Base-by-base conservation (phyloP, 2,329 filamentous ascomycete genomes). In the Geoglossum cookeanum region DNA sequence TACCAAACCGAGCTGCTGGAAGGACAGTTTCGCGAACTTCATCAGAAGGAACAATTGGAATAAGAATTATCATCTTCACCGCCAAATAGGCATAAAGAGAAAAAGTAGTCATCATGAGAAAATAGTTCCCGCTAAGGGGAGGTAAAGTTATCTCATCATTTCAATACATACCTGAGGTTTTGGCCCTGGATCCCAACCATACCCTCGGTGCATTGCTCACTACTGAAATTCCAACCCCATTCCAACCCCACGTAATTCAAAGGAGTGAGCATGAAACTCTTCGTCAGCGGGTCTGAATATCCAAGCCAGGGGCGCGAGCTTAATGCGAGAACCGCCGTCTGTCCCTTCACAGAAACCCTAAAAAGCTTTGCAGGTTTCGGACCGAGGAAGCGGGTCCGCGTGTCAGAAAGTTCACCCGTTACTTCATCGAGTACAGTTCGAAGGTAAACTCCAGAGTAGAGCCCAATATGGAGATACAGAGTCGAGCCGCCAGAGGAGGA, bases 31-130 rank as follows among this genome's bases (percentile, higher is more conserved):
- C 58, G 48, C 45, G 55, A 64, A 65, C 72, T 6, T 22, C n/a
- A 69, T 94, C 89, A 94, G 89, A 82, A 94, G 88, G 88, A 94
- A 94, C 89, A 94, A 94, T 94, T 94, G 87, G 83, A 78, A 76
- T 75, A 74, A 66, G 71, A 70, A 68, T 67, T 66, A 64, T 65
- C 63, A 66, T 75, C 76, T 74, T 71, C 69, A 74, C 68, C 55
- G 68, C 65, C 67, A 61, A 55, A 61, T 33, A 11, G 30, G 30
- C 45, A n/a, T 57, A 27, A 39, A 39, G 37, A 55, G 29, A 22
- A 9, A 51, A 33, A 51, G 37, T 6, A 33, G 15, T 55, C 54
- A 55, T 55, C 54, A 55, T 44, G 45, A 27, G 22, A 44, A 39
- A 35, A 13, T 37, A 13, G 15, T 11, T 15, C 27, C 44, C 13